Evolutionary conservation across 257 asterid species (phyloP).

Genomic region (Linaria vulgaris): DNA sequence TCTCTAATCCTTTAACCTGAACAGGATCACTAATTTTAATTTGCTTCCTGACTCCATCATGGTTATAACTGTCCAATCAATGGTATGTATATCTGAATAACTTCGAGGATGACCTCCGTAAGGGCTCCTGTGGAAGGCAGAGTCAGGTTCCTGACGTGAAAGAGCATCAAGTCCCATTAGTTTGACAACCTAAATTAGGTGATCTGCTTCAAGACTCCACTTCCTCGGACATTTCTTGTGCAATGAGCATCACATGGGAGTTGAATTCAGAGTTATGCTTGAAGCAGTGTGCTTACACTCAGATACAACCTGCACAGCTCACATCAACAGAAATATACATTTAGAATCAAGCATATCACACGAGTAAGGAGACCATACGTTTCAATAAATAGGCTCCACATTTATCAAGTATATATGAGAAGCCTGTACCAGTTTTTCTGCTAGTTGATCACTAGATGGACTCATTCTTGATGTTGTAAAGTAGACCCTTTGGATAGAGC

Average conservation of each 20-base stretch:
- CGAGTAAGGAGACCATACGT: constrained; percentile 11
- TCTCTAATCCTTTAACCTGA: constrained; percentile 39
- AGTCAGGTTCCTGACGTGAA: constrained; percentile 61
- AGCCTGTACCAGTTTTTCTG: constrained; percentile 74
- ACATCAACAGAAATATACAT: constrained; percentile 23
- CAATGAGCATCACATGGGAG: constrained; percentile 90
- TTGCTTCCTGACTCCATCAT: constrained; percentile 43
- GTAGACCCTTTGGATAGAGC: too few relatives aligned
- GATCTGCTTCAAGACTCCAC: constrained; percentile 52
- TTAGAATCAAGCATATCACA: constrained; percentile 20
- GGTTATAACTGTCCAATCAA: constrained; percentile 45
- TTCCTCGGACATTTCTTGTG: constrained; percentile 92
- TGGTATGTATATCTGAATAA: constrained; percentile 65
- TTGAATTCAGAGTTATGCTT: constrained; percentile 54
- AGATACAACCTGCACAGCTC: constrained; percentile 58
- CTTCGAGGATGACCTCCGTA: constrained; percentile 52
- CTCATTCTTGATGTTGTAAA: constrained; percentile 55
- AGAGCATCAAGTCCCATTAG: constrained; percentile 96
- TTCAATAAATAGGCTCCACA: constrained; percentile 22
- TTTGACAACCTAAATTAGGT: constrained; percentile 87
- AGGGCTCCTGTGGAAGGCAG: constrained; percentile 46
- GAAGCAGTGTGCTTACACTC: constrained; percentile 52
- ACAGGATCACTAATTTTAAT: constrained; percentile 36
- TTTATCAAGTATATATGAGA: constrained; percentile 3
- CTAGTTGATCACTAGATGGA: constrained; percentile 50